Evolutionary conservation across 2,329 filamentous ascomycete genomes (phyloP).

Genomic region (Monosporascus sp.): DNA sequence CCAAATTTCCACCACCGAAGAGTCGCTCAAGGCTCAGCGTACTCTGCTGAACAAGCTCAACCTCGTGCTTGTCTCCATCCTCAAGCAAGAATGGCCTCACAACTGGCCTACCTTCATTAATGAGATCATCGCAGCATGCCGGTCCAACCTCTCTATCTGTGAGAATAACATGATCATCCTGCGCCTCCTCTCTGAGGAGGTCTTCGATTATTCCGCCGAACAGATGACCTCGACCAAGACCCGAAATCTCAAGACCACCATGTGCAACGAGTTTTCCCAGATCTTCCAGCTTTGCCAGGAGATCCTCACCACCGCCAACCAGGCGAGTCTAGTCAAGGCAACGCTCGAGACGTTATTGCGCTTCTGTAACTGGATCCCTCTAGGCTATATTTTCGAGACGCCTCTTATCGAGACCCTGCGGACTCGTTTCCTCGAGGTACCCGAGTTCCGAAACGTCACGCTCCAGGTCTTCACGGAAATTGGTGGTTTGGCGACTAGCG

Average conservation of each 20-base stretch:
- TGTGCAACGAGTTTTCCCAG: constrained; percentile 97
- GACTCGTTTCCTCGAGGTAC: constrained; percentile 84
- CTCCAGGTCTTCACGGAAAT: constrained; percentile 97
- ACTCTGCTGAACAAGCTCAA: constrained; percentile 98
- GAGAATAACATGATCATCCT: constrained; percentile 99
- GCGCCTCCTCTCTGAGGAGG: constrained; percentile 90
- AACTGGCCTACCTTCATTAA: constrained; percentile 99
- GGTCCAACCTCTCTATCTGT: constrained; percentile 92
- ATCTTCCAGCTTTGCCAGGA: constrained; percentile 98
- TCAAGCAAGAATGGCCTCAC: constrained; percentile 99
- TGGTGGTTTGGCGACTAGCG: constrained; percentile 82
- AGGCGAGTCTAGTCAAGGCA: constrained; percentile 87
- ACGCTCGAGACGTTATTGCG: constrained; percentile 92
- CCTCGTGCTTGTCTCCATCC: constrained; percentile 89
- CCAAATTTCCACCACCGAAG: constrained; percentile 83
- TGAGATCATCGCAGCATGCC: constrained; percentile 95
- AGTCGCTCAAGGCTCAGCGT: constrained; percentile 76
- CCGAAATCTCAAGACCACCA: constrained; percentile 92
- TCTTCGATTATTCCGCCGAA: constrained; percentile 97
- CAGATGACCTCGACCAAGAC: constrained; percentile 99
- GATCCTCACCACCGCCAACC: constrained; percentile 83
- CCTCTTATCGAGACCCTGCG: constrained; percentile 91
- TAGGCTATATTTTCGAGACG: constrained; percentile 98
- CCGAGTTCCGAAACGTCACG: constrained; percentile 94
- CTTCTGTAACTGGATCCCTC: constrained; percentile 98